Conservation (phyloP, 495 filamentous ascomycete species). For the Aspergillus diversus region DNA sequence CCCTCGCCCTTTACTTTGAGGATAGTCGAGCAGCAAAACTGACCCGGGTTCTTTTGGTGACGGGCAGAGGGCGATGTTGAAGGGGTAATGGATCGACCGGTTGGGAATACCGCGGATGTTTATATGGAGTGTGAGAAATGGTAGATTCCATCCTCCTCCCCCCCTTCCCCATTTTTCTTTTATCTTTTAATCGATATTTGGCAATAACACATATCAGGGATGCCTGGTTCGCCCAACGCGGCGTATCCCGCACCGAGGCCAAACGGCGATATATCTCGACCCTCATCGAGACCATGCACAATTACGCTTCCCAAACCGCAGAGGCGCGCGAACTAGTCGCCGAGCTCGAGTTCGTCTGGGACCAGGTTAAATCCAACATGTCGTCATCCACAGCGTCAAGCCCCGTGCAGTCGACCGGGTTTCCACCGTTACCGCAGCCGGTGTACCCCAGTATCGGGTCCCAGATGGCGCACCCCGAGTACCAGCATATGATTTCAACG, state of each 20-base stretch:
- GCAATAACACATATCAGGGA: conserved; percentile 53
- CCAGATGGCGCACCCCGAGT: conserved; percentile 33
- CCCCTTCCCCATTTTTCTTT: background rate
- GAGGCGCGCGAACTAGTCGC: conserved; percentile 85
- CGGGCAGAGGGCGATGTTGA: conserved; percentile 84
- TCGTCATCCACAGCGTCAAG: conserved; percentile 62
- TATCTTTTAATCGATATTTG: background rate
- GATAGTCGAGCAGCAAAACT: background rate
- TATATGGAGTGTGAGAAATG: conserved; percentile 64
- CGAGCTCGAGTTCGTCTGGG: conserved; percentile 99
- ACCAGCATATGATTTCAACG: conserved; percentile 26
- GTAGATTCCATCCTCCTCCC: conserved; percentile 35
- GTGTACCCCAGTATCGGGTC: conserved; percentile 42
- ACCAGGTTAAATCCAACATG: conserved; percentile 88
- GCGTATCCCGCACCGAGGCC: conserved; percentile 83
- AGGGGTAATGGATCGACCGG: conserved; percentile 85
- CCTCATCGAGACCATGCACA: conserved; percentile 95
- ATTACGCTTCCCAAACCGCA: conserved; percentile 79
- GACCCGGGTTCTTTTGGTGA: conserved; percentile 15
- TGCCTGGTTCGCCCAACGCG: conserved; percentile 87
- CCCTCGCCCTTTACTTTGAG: background rate
- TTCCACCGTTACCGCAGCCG: conserved; percentile 39
- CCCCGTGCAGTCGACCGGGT: conserved; percentile 36
- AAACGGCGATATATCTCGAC: conserved; percentile 93
- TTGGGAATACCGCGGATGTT: conserved; percentile 56